phyloP scores from a whole-genome alignment of 768 basidiomycete species.

The Porphyrellus cyaneotinctus region DNA sequence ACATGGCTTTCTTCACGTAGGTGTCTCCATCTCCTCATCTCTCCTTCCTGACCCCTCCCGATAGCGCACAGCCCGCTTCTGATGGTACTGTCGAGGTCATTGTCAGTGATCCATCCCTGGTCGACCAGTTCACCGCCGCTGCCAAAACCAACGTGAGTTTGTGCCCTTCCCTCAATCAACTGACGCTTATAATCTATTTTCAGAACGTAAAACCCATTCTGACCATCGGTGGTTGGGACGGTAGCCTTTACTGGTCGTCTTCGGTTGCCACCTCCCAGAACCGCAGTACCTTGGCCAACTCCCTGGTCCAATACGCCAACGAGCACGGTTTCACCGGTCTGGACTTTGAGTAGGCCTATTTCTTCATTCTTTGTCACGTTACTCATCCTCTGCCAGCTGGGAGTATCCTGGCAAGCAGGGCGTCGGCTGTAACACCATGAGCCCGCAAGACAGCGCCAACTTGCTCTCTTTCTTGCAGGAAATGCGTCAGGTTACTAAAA shows the following conservation, averaged over 20 bases:
- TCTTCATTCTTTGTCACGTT: not conserved
- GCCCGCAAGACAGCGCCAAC: constrained; percentile 67
- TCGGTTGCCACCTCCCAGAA: constrained; percentile 52
- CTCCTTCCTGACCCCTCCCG: not conserved
- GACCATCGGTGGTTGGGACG: constrained; percentile 67
- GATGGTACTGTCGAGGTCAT: constrained; percentile 11
- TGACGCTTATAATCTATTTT: not conserved
- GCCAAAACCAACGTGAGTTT: constrained; percentile 26
- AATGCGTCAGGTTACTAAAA: constrained; percentile 52
- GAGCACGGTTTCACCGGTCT: constrained; percentile 56
- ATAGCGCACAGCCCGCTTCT: constrained; percentile 24
- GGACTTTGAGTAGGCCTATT: constrained; percentile 56
- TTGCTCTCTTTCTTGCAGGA: constrained; percentile 73
- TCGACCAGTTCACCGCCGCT: constrained; percentile 21
- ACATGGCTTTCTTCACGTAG: constrained; percentile 63
- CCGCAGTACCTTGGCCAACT: constrained; percentile 54
- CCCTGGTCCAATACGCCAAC: constrained; percentile 46
- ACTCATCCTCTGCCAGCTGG: constrained; percentile 51
- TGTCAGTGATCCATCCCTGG: constrained; percentile 2
- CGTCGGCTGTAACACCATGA: constrained; percentile 64
- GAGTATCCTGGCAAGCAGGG: constrained; percentile 76
- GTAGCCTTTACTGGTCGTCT: constrained; percentile 57
- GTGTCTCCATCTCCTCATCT: not conserved
- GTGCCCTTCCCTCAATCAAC: no score
- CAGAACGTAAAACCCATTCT: constrained; percentile 56